These are phyloP conservation scores for Picea abies DNA, from an alignment of 83 land plant species.

Conservation along the genomic window DNA sequence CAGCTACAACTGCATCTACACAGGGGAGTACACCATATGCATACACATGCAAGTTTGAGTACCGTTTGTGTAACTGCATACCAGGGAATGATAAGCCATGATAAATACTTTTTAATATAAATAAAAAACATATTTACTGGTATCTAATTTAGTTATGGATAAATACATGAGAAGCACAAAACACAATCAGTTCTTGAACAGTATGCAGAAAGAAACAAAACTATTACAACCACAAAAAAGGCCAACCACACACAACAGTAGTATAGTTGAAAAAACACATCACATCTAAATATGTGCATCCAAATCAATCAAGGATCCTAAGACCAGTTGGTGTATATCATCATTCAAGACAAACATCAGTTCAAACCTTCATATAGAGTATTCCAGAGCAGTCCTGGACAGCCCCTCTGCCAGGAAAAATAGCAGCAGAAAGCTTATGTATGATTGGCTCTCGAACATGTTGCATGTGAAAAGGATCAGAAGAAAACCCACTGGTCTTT, in stretches of 20 bases:
- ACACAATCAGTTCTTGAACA: neutral
- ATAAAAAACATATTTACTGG: neutral
- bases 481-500: no score
- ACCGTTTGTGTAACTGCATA: constrained; percentile 67
- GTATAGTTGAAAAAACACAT: no score
- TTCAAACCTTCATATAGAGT: no score
- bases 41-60: constrained; percentile 86
- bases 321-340: no score
- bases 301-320: no score
- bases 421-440: no score
- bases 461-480: no score
- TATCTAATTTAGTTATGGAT: neutral
- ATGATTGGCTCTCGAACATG: no score
- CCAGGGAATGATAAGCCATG: constrained; percentile 5
- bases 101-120: neutral
- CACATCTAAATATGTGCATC: no score
- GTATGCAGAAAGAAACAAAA: neutral
- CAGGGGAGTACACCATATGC: constrained; percentile 93
- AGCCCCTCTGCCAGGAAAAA: no score
- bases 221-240: neutral
- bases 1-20: constrained; percentile 74
- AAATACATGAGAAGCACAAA: neutral
- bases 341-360: no score
- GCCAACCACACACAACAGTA: neutral
- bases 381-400: no score